Evolutionary conservation across 2,329 filamentous ascomycete species (phyloP).

Genomic region (Fusarium citri): DNA sequence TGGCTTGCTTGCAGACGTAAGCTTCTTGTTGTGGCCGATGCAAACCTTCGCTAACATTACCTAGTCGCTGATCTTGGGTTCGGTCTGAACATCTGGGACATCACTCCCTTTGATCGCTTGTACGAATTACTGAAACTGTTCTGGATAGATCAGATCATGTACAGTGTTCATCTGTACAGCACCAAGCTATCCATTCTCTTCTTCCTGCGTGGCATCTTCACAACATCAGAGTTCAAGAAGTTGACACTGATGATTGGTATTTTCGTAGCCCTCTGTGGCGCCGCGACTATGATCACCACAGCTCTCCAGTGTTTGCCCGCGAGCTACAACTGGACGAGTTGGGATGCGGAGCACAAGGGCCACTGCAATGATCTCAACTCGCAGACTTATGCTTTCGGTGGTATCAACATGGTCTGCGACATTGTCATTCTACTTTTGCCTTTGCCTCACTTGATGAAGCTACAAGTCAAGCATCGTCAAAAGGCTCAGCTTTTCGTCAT

Average conservation of each 20-base stretch:
- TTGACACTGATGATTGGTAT: constrained; percentile 9
- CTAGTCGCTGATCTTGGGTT: constrained; percentile 35
- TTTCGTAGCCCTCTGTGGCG: constrained; percentile 22
- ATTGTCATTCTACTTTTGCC: constrained; percentile 28
- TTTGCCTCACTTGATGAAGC: constrained; percentile 25
- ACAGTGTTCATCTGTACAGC: constrained; percentile 38
- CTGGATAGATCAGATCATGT: constrained; percentile 41
- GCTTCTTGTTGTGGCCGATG: neutral
- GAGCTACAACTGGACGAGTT: constrained; percentile 33
- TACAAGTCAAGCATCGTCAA: constrained; percentile 33
- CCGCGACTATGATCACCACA: constrained; percentile 32
- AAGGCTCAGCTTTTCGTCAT: constrained; percentile 37
- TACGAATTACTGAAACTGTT: constrained; percentile 34
- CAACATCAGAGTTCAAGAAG: constrained; percentile 20
- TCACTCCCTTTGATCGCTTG: constrained; percentile 24
- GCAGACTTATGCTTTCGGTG: constrained; percentile 38
- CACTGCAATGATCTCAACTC: constrained; percentile 35
- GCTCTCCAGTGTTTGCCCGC: constrained; percentile 31
- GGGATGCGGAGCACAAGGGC: constrained; percentile 30
- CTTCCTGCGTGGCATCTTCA: constrained; percentile 30
- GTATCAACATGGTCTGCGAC: constrained; percentile 34
- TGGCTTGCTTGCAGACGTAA: constrained; percentile 25
- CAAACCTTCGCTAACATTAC: neutral
- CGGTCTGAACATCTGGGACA: constrained; percentile 34
- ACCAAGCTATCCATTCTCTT: constrained; percentile 38